phyloP scores from a whole-genome alignment of 495 filamentous ascomycete genomes.

The Podospora conica region DNA sequence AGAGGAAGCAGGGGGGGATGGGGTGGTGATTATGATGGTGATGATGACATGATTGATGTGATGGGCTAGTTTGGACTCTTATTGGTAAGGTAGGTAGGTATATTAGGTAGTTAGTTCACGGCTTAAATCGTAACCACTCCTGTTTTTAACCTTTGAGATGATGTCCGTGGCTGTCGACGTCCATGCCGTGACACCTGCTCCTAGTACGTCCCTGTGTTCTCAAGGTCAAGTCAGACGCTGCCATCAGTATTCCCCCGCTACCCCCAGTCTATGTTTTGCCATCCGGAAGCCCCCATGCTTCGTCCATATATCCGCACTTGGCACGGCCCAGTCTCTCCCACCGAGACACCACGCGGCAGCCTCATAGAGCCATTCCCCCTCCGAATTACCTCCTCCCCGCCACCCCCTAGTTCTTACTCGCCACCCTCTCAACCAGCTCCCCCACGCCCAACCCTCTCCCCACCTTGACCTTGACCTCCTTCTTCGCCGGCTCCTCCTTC shows the following conservation, averaged over 20 bases:
- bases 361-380: neutral
- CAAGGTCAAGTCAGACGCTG: neutral
- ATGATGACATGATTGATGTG: neutral
- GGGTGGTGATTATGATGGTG: neutral
- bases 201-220: neutral
- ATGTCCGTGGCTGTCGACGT: neutral
- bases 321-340: neutral
- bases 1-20: conserved; percentile 11
- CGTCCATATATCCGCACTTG: neutral
- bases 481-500: conserved; percentile 14
- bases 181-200: neutral
- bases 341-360: neutral
- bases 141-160: neutral
- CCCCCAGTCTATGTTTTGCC: neutral
- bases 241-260: neutral
- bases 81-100: no score
- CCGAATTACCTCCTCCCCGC: neutral
- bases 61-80: neutral
- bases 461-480: conserved; percentile 61
- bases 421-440: conserved; percentile 78
- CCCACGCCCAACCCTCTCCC: conserved; percentile 75
- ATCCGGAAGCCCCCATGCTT: neutral
- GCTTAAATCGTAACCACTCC: neutral
- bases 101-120: neutral
- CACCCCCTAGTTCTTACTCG: conserved; percentile 39